These are phyloP conservation scores for Termitomyces sp. DNA, from an alignment of 768 basidiomycete species.

Conservation along the genomic window DNA sequence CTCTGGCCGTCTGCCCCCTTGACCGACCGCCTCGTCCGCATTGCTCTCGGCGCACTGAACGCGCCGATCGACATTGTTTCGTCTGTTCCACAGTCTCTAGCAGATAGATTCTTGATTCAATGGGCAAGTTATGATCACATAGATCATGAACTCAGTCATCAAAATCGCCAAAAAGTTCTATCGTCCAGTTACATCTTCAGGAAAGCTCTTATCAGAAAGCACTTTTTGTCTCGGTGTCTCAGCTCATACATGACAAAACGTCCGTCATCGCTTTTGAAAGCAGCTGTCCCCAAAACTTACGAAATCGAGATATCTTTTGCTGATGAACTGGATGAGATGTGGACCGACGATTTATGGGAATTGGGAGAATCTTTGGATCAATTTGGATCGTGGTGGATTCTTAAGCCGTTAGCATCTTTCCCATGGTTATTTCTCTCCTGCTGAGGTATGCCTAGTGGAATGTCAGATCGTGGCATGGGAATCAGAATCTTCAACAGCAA, in stretches of 20 bases:
- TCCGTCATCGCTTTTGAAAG: constrained; percentile 48
- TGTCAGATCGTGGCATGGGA: constrained; percentile 95
- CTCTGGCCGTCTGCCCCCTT: constrained; percentile 49
- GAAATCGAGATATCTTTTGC: constrained; percentile 83
- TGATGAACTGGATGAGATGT: constrained; percentile 93
- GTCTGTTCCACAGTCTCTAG: constrained; percentile 10
- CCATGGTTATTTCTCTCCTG: not conserved
- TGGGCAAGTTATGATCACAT: constrained; percentile 90
- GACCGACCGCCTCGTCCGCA: constrained; percentile 38
- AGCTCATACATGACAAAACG: constrained; percentile 71
- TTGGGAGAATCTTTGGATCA: constrained; percentile 58
- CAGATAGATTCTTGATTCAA: constrained; percentile 41
- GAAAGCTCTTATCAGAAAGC: constrained; percentile 92
- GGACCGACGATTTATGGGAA: constrained; percentile 91
- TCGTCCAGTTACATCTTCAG: constrained; percentile 86
- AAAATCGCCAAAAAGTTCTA: constrained; percentile 44
- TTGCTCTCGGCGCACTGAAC: constrained; percentile 28
- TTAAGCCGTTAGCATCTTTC: constrained; percentile 66
- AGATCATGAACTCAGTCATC: constrained; percentile 67
- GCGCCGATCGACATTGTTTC: constrained; percentile 16
- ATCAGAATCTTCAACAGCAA: constrained; percentile 85
- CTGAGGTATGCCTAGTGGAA: constrained; percentile 44
- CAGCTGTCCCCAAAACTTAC: constrained; percentile 69
- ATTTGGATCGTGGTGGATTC: constrained; percentile 75
- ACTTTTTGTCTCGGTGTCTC: constrained; percentile 77